Base-by-base conservation (phyloP, 176 grass and related monocot genomes). In the Themeda triandra region DNA sequence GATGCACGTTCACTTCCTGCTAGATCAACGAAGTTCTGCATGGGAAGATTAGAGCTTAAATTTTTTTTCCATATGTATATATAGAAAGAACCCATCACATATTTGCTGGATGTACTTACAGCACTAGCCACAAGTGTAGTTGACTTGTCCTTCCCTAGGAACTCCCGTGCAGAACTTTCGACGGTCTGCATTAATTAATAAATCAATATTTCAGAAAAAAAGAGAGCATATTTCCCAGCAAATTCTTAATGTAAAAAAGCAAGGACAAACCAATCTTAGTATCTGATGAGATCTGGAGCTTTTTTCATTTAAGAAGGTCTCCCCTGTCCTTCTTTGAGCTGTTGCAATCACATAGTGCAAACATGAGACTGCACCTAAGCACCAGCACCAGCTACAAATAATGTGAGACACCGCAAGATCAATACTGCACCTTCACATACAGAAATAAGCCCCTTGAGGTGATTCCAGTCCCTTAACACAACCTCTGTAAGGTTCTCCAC, bases 271-370 rank as follows among this genome's bases (percentile, higher is more conserved):
- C 94, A 97, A 80, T 94, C 81, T 91, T 65, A 97, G 86, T 77
- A 97, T 94, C 75, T 97, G 95, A 89, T 97, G 95, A 31, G 95
- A 97, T 92, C 95, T 92, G 19, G 95, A 97, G 71, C 95, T 97
- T 88, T 90, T 90, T 88, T 97, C 95, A 51, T 97, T 97, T 77
- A 97, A 78, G 40, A 86, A 86, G 25, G 95, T 97, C 63, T 97
- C 95, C 21, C 95, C 95, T 1, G 88, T 92, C 79, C 81, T 94
- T 75, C 95, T 94, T 91, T 97, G 92, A 83, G 90, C 95, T 97
- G 41, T 90, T 54, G 54, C 32, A 82, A 86, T 54, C 58, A 88
- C 32, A 44, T 40, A 79, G 36, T 51, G 84, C 59, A 80, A 6
- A 85, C 71, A 68, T 85, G 13, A 88, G 81, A 88, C 9, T 24